Percentiles rank a stretch among this genome's conserved stretches.
Evolutionary conservation across 2,329 filamentous ascomycete genomes (phyloP).

Genomic region (Botrytis squamosa): DNA sequence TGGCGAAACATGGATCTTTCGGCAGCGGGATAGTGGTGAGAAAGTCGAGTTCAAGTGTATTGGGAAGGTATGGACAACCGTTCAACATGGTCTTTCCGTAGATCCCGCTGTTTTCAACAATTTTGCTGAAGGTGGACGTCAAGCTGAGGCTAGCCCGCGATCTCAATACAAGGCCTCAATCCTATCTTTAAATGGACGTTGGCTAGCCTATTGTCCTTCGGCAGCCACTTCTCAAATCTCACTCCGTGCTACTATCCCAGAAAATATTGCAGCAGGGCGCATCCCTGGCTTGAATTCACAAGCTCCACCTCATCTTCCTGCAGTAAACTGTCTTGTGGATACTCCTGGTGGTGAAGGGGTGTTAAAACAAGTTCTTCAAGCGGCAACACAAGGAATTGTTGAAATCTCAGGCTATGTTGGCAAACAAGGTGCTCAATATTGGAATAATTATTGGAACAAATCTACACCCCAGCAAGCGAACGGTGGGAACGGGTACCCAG

Average conservation of each 20-base stretch:
- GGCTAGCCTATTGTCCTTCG: constrained; percentile 73
- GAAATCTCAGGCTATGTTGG: constrained; percentile 73
- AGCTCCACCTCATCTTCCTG: constrained; percentile 67
- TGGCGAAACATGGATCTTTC: constrained; percentile 82
- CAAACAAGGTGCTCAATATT: constrained; percentile 73
- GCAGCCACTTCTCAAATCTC: constrained; percentile 70
- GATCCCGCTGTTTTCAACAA: constrained; percentile 28
- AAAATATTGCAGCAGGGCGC: constrained; percentile 52
- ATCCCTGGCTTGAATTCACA: constrained; percentile 58
- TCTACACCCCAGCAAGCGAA: constrained; percentile 46
- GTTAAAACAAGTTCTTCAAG: constrained; percentile 74
- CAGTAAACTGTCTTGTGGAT: constrained; percentile 66
- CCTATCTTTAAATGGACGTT: constrained; percentile 67
- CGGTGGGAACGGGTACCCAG: constrained; percentile 41
- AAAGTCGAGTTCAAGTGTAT: constrained; percentile 18
- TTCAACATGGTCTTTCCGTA: constrained; percentile 61
- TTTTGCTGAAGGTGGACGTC: constrained; percentile 38
- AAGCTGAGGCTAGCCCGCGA: constrained; percentile 43
- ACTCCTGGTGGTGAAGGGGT: constrained; percentile 70
- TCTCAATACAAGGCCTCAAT: constrained; percentile 59
- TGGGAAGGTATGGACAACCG: constrained; percentile 87
- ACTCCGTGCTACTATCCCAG: constrained; percentile 63
- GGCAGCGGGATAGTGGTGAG: constrained; percentile 41
- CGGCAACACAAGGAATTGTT: constrained; percentile 75
- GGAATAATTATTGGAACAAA: constrained; percentile 78